phyloP scores from a whole-genome alignment of 2,329 filamentous ascomycete species.

The Pyricularia sp. region DNA sequence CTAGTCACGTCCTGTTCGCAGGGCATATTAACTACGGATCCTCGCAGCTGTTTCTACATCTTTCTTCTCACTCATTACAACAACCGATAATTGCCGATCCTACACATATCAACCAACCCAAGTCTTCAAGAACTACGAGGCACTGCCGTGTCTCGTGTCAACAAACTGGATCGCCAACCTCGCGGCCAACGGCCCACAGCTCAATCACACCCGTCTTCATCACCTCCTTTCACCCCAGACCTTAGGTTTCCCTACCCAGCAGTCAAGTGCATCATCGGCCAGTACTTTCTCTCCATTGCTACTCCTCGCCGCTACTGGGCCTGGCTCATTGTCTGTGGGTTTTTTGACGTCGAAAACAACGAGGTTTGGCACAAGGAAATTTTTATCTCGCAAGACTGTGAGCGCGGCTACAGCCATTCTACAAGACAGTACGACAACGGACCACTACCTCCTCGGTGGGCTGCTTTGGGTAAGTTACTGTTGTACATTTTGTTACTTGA shows the following conservation, averaged over 20 bases:
- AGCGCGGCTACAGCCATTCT: slow-evolving; percentile 2
- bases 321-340: slow-evolving; percentile 32
- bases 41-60: background rate
- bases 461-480: slow-evolving; percentile 3
- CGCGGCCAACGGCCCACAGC: background rate
- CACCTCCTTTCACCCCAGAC: background rate
- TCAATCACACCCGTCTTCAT: background rate
- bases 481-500: background rate
- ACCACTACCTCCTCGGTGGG: slow-evolving; percentile 8
- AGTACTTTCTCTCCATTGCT: slow-evolving; percentile 22
- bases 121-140: background rate
- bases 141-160: background rate
- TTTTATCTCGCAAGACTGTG: slow-evolving; percentile 19
- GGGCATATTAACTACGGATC: background rate
- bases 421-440: slow-evolving; percentile 7
- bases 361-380: slow-evolving; percentile 34
- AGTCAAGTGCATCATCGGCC: slow-evolving; percentile 30
- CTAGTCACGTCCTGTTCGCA: background rate
- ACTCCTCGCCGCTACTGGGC: slow-evolving; percentile 24
- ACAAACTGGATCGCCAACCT: background rate
- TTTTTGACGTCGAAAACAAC: slow-evolving; percentile 28
- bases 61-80: background rate
- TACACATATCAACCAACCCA: background rate
- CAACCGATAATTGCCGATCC: background rate
- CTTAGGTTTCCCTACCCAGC: slow-evolving; percentile 28